These are phyloP conservation scores for Stephania yunnanensis DNA, from an alignment of 164 flowering plant species.

Conservation along the genomic window DNA sequence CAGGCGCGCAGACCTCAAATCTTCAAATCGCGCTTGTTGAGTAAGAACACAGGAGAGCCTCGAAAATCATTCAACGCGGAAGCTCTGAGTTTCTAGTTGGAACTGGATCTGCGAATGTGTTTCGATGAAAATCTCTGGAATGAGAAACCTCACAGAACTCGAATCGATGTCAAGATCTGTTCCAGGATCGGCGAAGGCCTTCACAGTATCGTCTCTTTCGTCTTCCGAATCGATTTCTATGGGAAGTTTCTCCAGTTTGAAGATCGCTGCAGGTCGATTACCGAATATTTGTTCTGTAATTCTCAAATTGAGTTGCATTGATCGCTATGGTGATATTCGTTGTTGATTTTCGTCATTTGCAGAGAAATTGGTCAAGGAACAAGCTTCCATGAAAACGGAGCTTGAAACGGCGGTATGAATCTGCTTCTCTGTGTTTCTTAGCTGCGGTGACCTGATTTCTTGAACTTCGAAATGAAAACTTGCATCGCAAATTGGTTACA, in stretches of 20 bases:
- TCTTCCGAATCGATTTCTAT: conserved; percentile 50
- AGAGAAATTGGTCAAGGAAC: conserved; percentile 95
- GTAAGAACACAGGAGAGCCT: not conserved
- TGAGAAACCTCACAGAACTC: conserved; percentile 61
- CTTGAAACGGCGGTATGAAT: conserved; percentile 75
- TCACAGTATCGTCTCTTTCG: conserved; percentile 37
- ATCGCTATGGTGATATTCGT: conserved; percentile 8
- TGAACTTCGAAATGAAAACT: not conserved
- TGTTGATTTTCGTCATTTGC: conserved; percentile 20
- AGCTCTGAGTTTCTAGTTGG: not conserved
- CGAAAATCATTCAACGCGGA: not conserved
- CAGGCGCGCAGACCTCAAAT: too few species aligned
- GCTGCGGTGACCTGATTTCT: not conserved
- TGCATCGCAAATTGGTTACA: not conserved
- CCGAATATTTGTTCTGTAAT: not conserved
- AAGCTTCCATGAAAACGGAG: conserved; percentile 83
- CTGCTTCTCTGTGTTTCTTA: conserved; percentile 6
- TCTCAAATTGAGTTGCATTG: not conserved
- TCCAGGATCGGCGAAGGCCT: conserved; percentile 36
- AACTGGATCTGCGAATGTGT: not conserved
- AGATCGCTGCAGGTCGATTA: conserved; percentile 77
- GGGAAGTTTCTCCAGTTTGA: conserved; percentile 74
- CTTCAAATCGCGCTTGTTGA: not conserved
- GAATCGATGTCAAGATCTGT: conserved; percentile 41
- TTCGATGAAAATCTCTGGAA: conserved; percentile 17